Conservation (phyloP, 2,329 filamentous ascomycete species). For the Chaetomium sp. region DNA sequence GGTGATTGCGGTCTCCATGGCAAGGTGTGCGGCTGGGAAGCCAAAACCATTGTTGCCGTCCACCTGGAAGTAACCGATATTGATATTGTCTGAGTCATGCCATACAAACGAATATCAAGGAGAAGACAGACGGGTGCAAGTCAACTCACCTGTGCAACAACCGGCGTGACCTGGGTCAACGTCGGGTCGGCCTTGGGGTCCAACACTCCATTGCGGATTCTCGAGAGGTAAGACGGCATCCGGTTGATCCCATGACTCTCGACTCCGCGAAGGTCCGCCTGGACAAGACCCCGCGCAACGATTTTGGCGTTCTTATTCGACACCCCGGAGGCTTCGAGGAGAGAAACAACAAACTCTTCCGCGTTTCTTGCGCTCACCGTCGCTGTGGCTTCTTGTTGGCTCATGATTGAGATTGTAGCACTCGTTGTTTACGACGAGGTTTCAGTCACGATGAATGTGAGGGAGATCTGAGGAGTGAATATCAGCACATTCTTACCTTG, state of each 20-base stretch:
- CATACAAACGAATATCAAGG: no score
- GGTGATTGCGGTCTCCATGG: conserved; percentile 60
- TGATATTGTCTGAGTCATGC: background rate
- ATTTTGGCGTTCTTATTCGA: conserved; percentile 51
- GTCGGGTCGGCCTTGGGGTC: conserved; percentile 53
- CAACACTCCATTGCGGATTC: conserved; percentile 64
- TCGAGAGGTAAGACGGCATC: conserved; percentile 69
- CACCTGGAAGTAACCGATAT: conserved; percentile 35
- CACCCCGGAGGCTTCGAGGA: conserved; percentile 58
- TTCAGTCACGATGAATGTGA: background rate
- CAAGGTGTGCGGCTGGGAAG: conserved; percentile 60
- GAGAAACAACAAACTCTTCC: conserved; percentile 40
- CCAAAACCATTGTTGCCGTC: conserved; percentile 68
- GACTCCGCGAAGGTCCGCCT: conserved; percentile 70
- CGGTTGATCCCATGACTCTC: conserved; percentile 76
- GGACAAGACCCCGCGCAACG: conserved; percentile 62
- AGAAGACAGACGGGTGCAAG: background rate
- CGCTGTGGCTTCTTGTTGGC: background rate
- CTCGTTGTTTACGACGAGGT: background rate
- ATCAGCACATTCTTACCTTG: no score
- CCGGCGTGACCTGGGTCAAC: conserved; percentile 58
- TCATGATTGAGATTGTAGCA: background rate
- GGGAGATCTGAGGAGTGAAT: no score
- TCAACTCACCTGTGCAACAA: conserved; percentile 52
- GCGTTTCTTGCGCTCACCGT: conserved; percentile 22